Evolutionary conservation across 176 grass and related monocot genomes (phyloP), one percentile per base, ranked within the genome.

Genomic region (Carex kokanica): DNA sequence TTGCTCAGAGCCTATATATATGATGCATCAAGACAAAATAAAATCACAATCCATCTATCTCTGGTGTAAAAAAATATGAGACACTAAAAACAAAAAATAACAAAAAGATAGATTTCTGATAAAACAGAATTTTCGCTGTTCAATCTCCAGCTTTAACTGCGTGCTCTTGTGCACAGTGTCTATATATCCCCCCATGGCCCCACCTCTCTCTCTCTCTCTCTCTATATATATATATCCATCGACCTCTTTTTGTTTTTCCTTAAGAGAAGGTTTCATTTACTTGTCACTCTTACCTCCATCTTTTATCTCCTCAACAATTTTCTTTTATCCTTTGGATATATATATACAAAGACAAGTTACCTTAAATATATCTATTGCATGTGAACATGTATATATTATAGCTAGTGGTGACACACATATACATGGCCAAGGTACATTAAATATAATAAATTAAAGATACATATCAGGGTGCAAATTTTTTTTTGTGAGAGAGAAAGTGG

Each of bases 1-100:
- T 79, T 86, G 88, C 88, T 92, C 60, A 97, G 92, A 83, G 86
- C 92, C 94, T 97, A 54, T 77, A n/a, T n/a, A n/a, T n/a, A 66
- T 86, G 54, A 53, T 43, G 47, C 77, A 85, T 74, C 31, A 94
- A 64, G 79, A 80, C 80, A 84, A 87, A 83, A 38, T 38, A 38
- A 89, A 45, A 81, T 62, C 41, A 82, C 40, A 65, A 49, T 82
- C 80, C 67, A 82, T 78, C 57, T 80, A 58, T 60, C 53, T 81
- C 78, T 81, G 59, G 4, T 63, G n/a, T 23, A 81, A 61, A n/a
- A 61, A 21, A 45, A 49, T 49, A 60, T 43, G 36, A 54, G 61
- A 82, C 80, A 82, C 80, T 64, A 67, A 67, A n/a, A 52, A 18
- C 68, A 82, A 86, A 60, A 56, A 57, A 64, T 59, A 58, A 81